Base-by-base conservation (phyloP, 345 rosid genomes). In the Citropsis articulata region DNA sequence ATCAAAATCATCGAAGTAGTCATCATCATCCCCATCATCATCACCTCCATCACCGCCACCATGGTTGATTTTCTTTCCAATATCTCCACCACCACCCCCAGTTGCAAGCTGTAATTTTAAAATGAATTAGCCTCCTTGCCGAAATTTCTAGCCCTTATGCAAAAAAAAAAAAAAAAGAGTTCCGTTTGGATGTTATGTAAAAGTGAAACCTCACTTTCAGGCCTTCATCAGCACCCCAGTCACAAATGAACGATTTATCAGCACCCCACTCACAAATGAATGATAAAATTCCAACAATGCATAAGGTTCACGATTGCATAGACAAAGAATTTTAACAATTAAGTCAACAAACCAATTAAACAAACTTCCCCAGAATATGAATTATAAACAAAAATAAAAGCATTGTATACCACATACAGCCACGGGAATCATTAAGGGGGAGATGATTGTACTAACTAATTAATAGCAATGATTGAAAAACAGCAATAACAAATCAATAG, bases 1-100 rank as follows among this genome's bases (percentile, higher is more conserved):
- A 84, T 96, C 97, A 66, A 91, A 92, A 63, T 96, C 97, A 53
- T 93, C 98, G 31, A 90, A 96, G 86, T 94, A 96, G 75, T 96
- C 93, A 62, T 94, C 98, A 82, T 94, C 98, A 78, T 96, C 98
- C 18, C 94, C 99, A 66, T 87, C 97, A 80, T 92, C 99, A 68
- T 91, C 98, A 53, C 97, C 99, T 82, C 98, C 99, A 79, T 92
- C 98, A 5, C 98, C 98, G 75, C 98, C 98, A 81, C 98, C 98
- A 72, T 86, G 84, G 87, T 83, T 90, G 83, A 91, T 87, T 79
- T 75, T 88, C 87, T 94, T 96, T 79, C 99, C 98, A 83, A 89
- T 90, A 86, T 92, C 93, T 67, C 98, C 98, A 33, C 98, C 98
- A 25, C 98, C 97, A 74, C 98, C 97, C 4, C 97, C 98, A 12